Evolutionary conservation across 1,284 basidiomycete species (phyloP).

Genomic region (Heterobasidion parviporum): DNA sequence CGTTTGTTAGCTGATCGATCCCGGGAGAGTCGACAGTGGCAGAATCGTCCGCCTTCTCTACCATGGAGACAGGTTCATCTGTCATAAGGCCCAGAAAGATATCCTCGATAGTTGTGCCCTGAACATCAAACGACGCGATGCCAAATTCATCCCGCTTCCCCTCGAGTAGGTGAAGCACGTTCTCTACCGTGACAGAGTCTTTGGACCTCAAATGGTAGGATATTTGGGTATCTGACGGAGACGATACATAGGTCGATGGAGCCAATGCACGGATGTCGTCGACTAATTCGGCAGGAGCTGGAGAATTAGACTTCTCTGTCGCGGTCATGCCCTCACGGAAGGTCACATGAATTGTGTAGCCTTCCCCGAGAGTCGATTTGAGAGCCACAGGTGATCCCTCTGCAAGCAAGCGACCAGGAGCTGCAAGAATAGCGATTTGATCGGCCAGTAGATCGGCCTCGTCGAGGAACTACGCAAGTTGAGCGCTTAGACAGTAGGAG

Average conservation of each 20-base stretch:
- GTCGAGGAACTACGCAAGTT: slow-evolving; percentile 51
- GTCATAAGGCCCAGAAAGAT: slow-evolving; percentile 72
- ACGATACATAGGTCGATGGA: slow-evolving; percentile 34
- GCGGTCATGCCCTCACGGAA: slow-evolving; percentile 23
- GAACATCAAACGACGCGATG: slow-evolving; percentile 54
- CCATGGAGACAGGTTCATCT: slow-evolving; percentile 9
- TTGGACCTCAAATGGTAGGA: slow-evolving; percentile 52
- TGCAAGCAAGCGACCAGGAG: slow-evolving; percentile 69
- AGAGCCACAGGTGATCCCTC: slow-evolving; percentile 66
- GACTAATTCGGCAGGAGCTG: slow-evolving; percentile 28
- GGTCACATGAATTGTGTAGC: slow-evolving; percentile 54
- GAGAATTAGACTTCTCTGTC: slow-evolving; percentile 17
- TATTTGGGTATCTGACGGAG: slow-evolving; percentile 29
- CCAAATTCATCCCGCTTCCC: slow-evolving; percentile 25
- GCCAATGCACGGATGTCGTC: slow-evolving; percentile 36
- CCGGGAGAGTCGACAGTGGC: neutral
- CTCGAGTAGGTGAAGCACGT: slow-evolving; percentile 50
- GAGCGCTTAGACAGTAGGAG: neutral
- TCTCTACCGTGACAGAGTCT: slow-evolving; percentile 42
- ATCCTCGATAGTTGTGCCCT: slow-evolving; percentile 71
- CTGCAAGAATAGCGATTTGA: slow-evolving; percentile 65
- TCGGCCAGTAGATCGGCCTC: slow-evolving; percentile 77
- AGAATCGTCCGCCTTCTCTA: neutral
- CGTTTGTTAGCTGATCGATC: slow-evolving; percentile 36
- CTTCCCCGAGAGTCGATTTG: slow-evolving; percentile 65